Conservation (phyloP, 2,329 filamentous ascomycete genomes). For the Cercospora canescens region DNA sequence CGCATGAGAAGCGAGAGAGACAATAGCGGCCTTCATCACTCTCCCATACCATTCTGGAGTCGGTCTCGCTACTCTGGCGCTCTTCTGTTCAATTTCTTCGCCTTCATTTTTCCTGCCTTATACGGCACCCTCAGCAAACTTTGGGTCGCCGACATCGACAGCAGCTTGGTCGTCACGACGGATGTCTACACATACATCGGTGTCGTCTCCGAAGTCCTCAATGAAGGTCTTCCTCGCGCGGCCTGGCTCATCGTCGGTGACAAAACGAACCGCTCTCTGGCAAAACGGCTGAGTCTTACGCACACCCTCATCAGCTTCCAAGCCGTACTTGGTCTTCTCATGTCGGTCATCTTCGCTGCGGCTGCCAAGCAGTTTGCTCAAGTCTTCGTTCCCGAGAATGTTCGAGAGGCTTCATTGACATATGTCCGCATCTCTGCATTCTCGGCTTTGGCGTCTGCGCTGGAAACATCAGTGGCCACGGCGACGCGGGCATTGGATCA, state of each 20-base stretch:
- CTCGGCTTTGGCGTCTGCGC: conserved; percentile 59
- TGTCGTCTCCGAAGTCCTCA: conserved; percentile 66
- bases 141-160: conserved; percentile 69
- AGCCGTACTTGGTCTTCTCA: conserved; percentile 55
- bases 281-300: conserved; percentile 58
- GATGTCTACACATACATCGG: conserved; percentile 70
- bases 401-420: conserved; percentile 56
- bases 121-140: conserved; percentile 68
- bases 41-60: conserved; percentile 11
- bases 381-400: conserved; percentile 63
- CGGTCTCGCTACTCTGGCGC: conserved; percentile 53
- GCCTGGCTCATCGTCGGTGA: conserved; percentile 71
- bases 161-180: conserved; percentile 62
- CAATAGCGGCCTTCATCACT: neutral
- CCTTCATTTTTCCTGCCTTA: conserved; percentile 66
- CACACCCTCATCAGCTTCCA: conserved; percentile 61
- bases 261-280: conserved; percentile 52
- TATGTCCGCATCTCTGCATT: conserved; percentile 68
- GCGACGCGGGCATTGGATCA: conserved; percentile 66
- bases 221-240: conserved; percentile 69
- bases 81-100: conserved; percentile 61
- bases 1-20: neutral
- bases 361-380: conserved; percentile 58
- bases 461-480: conserved; percentile 63
- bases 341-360: conserved; percentile 60